Base-by-base conservation (phyloP, 805 yeast species). In the Saccharomyces mikatae region DNA sequence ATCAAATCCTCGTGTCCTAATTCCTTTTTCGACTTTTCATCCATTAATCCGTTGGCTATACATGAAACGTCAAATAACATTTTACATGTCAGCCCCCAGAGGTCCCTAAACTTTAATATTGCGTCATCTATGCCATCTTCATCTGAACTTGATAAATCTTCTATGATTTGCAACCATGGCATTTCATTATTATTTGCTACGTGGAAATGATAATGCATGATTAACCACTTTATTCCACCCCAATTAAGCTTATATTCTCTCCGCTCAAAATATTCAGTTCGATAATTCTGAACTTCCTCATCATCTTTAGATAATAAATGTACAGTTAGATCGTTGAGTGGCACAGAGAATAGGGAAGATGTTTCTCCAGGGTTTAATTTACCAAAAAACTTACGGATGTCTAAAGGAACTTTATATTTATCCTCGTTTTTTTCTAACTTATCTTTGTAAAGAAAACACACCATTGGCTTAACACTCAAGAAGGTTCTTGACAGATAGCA, bases 1-100 rank as follows among this genome's bases (percentile, higher is more conserved):
- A 86, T 82, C 55, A 86, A 68, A 56, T 82, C 86, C 64, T 86
- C 91, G 58, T 85, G 86, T 1, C 58, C 58, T 41, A 60, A 49
- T 26, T 28, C 89, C 48, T 80, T 65, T 28, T 73, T 66, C 13
- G 60, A 48, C 4, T 60, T 64, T 32, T 59, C 62, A 9, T 56
- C 54, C 9, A 80, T 58, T 11, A 50, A n/a, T 6, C 65, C 66
- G 62, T 80, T 79, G 3, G 79, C 72, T 9, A 86, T 74, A 54
- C 76, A 76, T 1, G 89, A 84, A 29, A 87, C 63, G 64, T 87
- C 92, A 61, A 80, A 87, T n/a, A 87, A 65, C 9, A 87, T 86
- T 63, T 85, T 86, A 2, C 91, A 92, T 0, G 94, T 87, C 41
- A 87, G 70, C 0, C 95, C 95, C 95, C 94, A 87, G 4, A 87